These are phyloP conservation scores for Aspergillus clavatus DNA, from an alignment of 2,329 filamentous ascomycete genomes.

Conservation along the genomic window DNA sequence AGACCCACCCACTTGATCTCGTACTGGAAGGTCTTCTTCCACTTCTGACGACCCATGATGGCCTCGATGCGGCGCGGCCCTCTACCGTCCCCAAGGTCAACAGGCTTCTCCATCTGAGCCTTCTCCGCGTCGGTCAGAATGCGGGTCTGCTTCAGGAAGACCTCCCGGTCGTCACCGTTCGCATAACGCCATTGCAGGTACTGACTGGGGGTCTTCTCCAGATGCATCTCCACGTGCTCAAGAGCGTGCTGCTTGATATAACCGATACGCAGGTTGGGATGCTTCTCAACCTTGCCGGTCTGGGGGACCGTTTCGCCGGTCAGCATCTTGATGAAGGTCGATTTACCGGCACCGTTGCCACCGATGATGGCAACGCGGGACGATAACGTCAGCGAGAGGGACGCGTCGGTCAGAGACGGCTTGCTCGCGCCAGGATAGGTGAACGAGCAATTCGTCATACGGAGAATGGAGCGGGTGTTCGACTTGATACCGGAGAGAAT, in stretches of 20 bases:
- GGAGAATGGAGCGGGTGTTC: constrained; percentile 84
- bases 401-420: constrained; percentile 80
- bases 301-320: constrained; percentile 88
- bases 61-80: constrained; percentile 74
- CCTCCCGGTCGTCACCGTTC: constrained; percentile 93
- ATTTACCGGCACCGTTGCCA: constrained; percentile 96
- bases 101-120: constrained; percentile 82
- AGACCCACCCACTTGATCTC: constrained; percentile 91
- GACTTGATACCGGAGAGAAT: constrained; percentile 95
- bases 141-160: constrained; percentile 95
- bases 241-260: constrained; percentile 99
- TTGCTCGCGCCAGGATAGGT: constrained; percentile 88
- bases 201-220: constrained; percentile 98
- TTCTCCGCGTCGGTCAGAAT: constrained; percentile 79
- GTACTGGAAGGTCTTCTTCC: constrained; percentile 98
- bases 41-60: constrained; percentile 94
- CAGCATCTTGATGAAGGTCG: constrained; percentile 93
- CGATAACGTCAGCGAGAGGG: constrained; percentile 81
- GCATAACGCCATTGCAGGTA: constrained; percentile 98
- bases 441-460: constrained; percentile 87
- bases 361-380: constrained; percentile 95
- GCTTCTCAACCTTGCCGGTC: constrained; percentile 86
- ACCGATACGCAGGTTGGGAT: constrained; percentile 95
- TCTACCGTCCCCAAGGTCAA: constrained; percentile 80
- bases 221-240: constrained; percentile 98